Conservation (phyloP, 441 rosid species). For the Adansonia grandidieri region DNA sequence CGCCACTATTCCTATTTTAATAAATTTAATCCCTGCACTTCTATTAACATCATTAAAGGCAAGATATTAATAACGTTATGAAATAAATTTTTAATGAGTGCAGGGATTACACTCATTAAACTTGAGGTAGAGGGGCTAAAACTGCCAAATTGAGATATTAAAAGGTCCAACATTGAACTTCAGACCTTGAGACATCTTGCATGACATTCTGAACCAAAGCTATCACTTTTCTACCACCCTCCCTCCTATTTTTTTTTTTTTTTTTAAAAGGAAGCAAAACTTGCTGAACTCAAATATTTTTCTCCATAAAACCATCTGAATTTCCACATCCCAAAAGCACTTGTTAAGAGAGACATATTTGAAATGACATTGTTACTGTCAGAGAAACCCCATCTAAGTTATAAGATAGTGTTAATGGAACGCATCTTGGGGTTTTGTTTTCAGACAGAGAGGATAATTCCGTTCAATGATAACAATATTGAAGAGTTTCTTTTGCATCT, state of each 20-base stretch:
- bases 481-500: conserved; percentile 6
- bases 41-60: neutral
- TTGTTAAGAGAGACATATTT: conserved; percentile 9
- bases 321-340: neutral
- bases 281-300: neutral
- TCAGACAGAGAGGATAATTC: conserved; percentile 2
- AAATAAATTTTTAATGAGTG: neutral
- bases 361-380: neutral
- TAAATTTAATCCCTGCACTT: neutral
- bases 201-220: conserved; percentile 12
- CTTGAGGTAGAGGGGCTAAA: neutral
- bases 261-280: neutral
- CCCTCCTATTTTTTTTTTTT: neutral
- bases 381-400: conserved; percentile 11
- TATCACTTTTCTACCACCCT: neutral
- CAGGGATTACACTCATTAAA: neutral
- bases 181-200: neutral
- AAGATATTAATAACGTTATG: neutral
- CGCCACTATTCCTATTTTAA: neutral
- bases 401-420: conserved; percentile 3
- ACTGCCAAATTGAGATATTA: neutral
- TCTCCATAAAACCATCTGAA: neutral
- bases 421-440: neutral
- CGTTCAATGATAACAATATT: conserved; percentile 1
- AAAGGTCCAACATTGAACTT: neutral